phyloP scores from a whole-genome alignment of 2,329 filamentous ascomycete genomes.

The Fusarium metavorans region DNA sequence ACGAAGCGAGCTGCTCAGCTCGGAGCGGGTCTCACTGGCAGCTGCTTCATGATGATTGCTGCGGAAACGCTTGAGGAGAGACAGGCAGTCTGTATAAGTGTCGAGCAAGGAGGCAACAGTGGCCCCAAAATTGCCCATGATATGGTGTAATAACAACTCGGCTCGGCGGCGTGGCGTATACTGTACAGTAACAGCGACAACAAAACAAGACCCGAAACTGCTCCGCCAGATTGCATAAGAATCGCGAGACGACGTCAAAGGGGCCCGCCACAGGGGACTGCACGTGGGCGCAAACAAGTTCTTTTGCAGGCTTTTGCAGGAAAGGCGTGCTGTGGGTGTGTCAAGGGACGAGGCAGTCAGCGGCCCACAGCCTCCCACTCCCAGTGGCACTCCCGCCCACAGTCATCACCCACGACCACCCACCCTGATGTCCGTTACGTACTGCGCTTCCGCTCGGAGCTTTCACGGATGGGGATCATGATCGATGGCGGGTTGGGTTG shows the following conservation, averaged over 20 bases:
- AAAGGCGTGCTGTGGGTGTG: conserved; percentile 2
- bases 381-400: not conserved
- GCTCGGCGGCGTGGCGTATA: conserved; percentile 1
- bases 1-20: conserved; percentile 52
- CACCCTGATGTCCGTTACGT: conserved; percentile 25
- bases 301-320: not conserved
- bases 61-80: conserved; percentile 54
- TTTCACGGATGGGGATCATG: conserved; percentile 2
- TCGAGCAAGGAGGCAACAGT: conserved; percentile 59
- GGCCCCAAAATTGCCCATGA: conserved; percentile 56
- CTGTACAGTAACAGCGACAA: conserved; percentile 9
- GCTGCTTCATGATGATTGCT: conserved; percentile 37
- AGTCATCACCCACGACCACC: conserved; percentile 5
- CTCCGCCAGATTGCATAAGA: conserved; percentile 32
- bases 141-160: conserved; percentile 12
- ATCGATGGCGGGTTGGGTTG: conserved; percentile 1
- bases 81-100: conserved; percentile 60
- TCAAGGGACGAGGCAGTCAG: not conserved
- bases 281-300: conserved; percentile 37
- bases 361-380: conserved; percentile 9
- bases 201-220: conserved; percentile 12
- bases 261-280: conserved; percentile 17
- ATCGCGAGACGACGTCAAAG: conserved; percentile 29
- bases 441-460: conserved; percentile 10
- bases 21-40: conserved; percentile 34